Evolutionary conservation across 371 early-diverging fungal species (phyloP).

Genomic region (Actinomortierella ambigua): DNA sequence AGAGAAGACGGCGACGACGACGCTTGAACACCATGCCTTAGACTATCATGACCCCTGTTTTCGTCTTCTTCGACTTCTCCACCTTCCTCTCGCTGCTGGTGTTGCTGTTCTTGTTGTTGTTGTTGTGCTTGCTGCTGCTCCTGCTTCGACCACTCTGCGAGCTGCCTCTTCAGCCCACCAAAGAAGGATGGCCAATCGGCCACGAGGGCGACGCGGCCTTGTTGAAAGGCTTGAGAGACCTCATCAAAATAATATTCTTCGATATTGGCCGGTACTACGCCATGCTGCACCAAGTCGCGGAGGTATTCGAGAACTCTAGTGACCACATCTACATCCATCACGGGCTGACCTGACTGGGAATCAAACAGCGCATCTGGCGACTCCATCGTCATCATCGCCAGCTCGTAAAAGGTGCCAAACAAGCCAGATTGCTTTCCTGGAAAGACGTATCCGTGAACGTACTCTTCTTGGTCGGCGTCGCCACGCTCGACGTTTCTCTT

Average conservation of each 20-base stretch:
- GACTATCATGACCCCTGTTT: too few species aligned
- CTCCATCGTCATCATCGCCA: slow-evolving; percentile 38
- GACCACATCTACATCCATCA: slow-evolving; percentile 21
- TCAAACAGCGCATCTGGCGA: slow-evolving; percentile 16
- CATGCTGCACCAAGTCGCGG: slow-evolving; percentile 9
- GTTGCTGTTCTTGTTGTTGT: too few species aligned
- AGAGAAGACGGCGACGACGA: neutral
- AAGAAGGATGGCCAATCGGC: slow-evolving; percentile 39
- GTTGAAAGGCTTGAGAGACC: slow-evolving; percentile 21
- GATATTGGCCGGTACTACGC: slow-evolving; percentile 23
- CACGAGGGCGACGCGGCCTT: slow-evolving; percentile 28
- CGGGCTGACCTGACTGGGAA: slow-evolving; percentile 2
- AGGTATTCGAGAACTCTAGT: slow-evolving; percentile 16
- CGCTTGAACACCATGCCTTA: too few species aligned
- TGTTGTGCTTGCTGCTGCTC: too few species aligned
- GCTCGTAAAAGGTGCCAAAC: slow-evolving; percentile 37
- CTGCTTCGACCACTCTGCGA: neutral
- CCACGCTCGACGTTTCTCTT: too few species aligned
- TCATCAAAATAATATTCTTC: slow-evolving; percentile 30
- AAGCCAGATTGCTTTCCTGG: slow-evolving; percentile 36
- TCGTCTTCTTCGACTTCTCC: too few species aligned
- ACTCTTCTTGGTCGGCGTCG: too few species aligned
- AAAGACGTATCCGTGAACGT: slow-evolving; percentile 32
- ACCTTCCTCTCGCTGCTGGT: too few species aligned
- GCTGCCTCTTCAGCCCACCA: slow-evolving; percentile 13